Evolutionary conservation across 1,284 basidiomycete genomes (phyloP).

Genomic region (Farysia itapuensis): DNA sequence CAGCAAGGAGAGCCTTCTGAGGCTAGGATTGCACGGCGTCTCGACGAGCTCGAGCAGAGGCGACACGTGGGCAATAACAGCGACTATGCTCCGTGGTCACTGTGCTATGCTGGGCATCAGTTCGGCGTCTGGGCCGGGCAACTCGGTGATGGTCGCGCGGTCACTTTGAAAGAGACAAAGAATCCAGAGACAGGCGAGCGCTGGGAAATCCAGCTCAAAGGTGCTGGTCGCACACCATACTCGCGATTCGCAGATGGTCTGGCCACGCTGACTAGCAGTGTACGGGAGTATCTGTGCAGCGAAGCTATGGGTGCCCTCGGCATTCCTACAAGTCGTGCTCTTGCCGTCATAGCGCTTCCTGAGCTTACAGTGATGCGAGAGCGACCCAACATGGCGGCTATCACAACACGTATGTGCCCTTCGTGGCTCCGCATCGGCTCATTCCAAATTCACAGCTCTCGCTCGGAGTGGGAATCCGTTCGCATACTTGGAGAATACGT

Average conservation of each 20-base stretch:
- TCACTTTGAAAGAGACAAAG: slow-evolving; percentile 75
- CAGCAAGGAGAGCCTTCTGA: slow-evolving; percentile 12
- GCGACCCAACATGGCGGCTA: slow-evolving; percentile 73
- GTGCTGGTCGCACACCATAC: slow-evolving; percentile 90
- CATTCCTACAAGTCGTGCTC: slow-evolving; percentile 85
- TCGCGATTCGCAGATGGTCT: slow-evolving; percentile 87
- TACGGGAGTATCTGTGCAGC: slow-evolving; percentile 72
- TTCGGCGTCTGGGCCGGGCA: slow-evolving; percentile 95
- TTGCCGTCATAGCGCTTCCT: slow-evolving; percentile 78
- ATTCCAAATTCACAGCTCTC: slow-evolving; percentile 79
- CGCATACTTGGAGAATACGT: slow-evolving; percentile 66
- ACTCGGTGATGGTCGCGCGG: slow-evolving; percentile 90
- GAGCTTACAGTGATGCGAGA: slow-evolving; percentile 77
- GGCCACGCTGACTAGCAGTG: slow-evolving; percentile 85
- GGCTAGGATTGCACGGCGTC: slow-evolving; percentile 12
- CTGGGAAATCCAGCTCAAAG: slow-evolving; percentile 86
- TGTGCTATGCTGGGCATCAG: slow-evolving; percentile 64
- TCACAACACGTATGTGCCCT: slow-evolving; percentile 81
- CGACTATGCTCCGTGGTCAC: slow-evolving; percentile 50
- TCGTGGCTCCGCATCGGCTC: slow-evolving; percentile 90
- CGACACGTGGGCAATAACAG: slow-evolving; percentile 3
- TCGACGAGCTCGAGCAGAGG: slow-evolving; percentile 28
- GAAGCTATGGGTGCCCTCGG: slow-evolving; percentile 80
- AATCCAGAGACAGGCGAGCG: slow-evolving; percentile 60
- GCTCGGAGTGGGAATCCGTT: slow-evolving; percentile 65